Evolutionary conservation across 2,329 filamentous ascomycete species (phyloP), one percentile per base, ranked within the genome.

Genomic region (Ascochyta clinopodiicola): DNA sequence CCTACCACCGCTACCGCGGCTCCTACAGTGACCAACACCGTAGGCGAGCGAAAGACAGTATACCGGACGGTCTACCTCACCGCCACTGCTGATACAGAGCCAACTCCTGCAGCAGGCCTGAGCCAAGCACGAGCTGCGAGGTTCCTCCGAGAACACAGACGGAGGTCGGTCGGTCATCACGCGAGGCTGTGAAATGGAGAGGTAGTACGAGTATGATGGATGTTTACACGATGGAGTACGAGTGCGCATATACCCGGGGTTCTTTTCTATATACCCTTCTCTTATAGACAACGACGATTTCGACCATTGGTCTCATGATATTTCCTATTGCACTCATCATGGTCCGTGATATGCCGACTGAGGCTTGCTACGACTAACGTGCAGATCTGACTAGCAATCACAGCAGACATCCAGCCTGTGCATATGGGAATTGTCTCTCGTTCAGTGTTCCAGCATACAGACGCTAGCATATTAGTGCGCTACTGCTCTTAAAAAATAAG

Each of bases 41-140:
- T 48, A 4, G 42, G 35, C 6, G 46, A 52, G 4, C 29, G 57
- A 34, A 50, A 56, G 19, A 66, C 63, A 1, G 49, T 64, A 8
- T 62, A 61, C 13, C 27, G 64, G 15, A 67, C 64, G 0, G 49
- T 63, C 1, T 64, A 62, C 25, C 47, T 52, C 15, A 65, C 64
- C 4, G 61, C 61, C 2, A 44, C 63, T 1, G 52, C 51, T 17
- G 51, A 44, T 9, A 42, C 60, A 4, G 47, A 39, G 24, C 57
- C 45, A 4, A 64, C 63, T 17, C 51, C 61, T 6, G 43, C 50
- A 4, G 51, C 52, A 13, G 57, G 46, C 6, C 37, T 53, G 37
- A 51, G 34, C 8, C 60, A 59, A 36, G 56, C 43, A 7, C 49
- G 56, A 13, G 59, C 58, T 40, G 61, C 57, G n/a, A 58, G 64